phyloP scores from a whole-genome alignment of 371 early-diverging fungal species.

The Rhizopus arrhizus region DNA sequence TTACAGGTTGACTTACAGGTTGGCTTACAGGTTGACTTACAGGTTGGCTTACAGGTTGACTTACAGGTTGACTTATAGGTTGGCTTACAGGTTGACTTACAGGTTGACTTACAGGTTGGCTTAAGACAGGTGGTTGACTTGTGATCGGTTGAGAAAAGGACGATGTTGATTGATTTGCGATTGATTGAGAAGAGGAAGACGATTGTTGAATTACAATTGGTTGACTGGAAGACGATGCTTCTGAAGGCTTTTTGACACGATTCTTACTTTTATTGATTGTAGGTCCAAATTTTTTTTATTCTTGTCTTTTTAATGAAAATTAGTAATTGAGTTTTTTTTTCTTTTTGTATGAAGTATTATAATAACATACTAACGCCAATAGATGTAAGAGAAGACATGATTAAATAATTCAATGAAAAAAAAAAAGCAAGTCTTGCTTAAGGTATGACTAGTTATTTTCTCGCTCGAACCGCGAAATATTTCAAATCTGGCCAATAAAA shows the following conservation, averaged over 20 bases:
- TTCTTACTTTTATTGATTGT: slow-evolving; percentile 15
- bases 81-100: no score
- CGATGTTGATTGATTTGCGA: background rate
- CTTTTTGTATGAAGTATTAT: background rate
- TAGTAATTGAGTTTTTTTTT: background rate
- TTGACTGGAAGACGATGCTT: slow-evolving; percentile 17
- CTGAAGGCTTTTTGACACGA: slow-evolving; percentile 26
- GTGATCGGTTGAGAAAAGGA: background rate
- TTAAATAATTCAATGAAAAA: background rate
- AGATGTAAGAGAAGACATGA: slow-evolving; percentile 31
- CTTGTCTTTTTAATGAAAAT: slow-evolving; percentile 21
- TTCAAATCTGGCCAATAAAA: no score
- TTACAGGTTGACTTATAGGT: no score
- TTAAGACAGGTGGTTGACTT: no score
- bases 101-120: no score
- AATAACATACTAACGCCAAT: slow-evolving; percentile 28
- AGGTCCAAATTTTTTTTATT: slow-evolving; percentile 30
- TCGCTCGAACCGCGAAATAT: no score
- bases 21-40: no score
- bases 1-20: background rate
- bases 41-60: no score
- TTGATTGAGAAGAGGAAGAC: background rate
- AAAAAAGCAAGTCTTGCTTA: background rate
- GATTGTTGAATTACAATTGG: background rate
- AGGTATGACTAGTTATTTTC: no score